phyloP scores from a whole-genome alignment of 331 rosid species.

The Quercus tomentella region DNA sequence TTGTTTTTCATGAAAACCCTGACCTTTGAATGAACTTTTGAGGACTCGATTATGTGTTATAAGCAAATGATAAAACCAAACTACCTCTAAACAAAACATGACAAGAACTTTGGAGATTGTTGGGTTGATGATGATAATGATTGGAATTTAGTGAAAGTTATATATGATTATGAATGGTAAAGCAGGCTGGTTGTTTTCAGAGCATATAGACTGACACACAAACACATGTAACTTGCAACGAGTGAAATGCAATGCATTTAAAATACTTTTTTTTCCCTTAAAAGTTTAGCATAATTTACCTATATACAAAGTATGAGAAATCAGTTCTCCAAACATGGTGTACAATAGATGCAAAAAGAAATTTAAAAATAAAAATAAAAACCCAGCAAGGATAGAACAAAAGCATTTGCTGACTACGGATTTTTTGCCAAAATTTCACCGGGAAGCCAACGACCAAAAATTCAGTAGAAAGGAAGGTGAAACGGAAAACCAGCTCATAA shows the following conservation, averaged over 20 bases:
- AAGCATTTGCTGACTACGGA: not conserved
- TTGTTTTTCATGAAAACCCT: too few species aligned
- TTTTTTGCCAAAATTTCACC: not conserved
- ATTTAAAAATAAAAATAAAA: not conserved
- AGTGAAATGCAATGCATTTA: not conserved
- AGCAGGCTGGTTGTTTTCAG: too few species aligned
- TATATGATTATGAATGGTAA: too few species aligned
- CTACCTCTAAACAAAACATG: too few species aligned
- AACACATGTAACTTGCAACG: too few species aligned
- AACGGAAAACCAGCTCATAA: constrained; percentile 40
- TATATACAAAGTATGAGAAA: not conserved
- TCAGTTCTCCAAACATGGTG: not conserved
- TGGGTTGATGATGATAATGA: too few species aligned
- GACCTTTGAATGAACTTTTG: too few species aligned
- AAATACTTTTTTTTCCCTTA: not conserved
- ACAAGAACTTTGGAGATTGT: too few species aligned
- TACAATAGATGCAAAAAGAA: not conserved
- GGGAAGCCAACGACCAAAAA: constrained; percentile 41
- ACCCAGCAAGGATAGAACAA: not conserved
- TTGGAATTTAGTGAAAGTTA: too few species aligned
- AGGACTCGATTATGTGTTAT: too few species aligned
- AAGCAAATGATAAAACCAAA: too few species aligned
- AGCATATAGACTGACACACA: too few species aligned
- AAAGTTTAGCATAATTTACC: not conserved
- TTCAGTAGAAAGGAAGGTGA: constrained; percentile 42